Evolutionary conservation across 2,329 filamentous ascomycete species (phyloP), one percentile per base, ranked within the genome.

Genomic region (Zopfia rhizophila): DNA sequence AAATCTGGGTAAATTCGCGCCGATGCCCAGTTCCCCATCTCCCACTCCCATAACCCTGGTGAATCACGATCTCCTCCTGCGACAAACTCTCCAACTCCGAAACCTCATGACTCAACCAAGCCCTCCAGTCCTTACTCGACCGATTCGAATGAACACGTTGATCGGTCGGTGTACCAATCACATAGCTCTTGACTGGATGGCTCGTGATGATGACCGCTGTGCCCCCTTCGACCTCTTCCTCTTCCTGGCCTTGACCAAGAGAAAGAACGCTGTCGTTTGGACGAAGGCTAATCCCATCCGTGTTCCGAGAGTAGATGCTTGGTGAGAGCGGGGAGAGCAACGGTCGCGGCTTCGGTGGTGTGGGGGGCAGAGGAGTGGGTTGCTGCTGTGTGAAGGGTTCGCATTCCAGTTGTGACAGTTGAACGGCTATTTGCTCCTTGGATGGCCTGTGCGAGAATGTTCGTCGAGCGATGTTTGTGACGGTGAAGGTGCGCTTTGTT

Each of bases 271-370:
- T 73, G 22, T 69, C 66, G 25, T 68, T 72, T 10, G 56, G 62
- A 23, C 68, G 49, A 41, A 56, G 70, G 55, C 50, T 75, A 53
- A 45, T 57, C 10, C 70, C 72, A 45, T 76, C 70, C 0, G 72
- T 75, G 8, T 72, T 69, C 1, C 72, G 63, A 4, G 76, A 78
- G 47, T 79, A 79, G 8, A 79, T 53, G 42, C 77, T 79, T 1
- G 77, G 77, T 1, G 77, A 79, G 35, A 76, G 49, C 11, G 66
- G 68, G 1, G 63, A 65, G 27, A 60, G 53, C 2, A 61, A 4
- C 2, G 41, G 16, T 5, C 44, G 52, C 21, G 45, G 30, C 12
- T 16, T 14, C 8, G 52, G 53, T 10, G 58, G 60, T 7, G 31
- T 28, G 3, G 58, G 38, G 3, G 38, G 35, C 18, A 21, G 38